Evolutionary conservation across 352 stramenopile genomes (phyloP).

Genomic region (Hyaloperonospora brassicae): DNA sequence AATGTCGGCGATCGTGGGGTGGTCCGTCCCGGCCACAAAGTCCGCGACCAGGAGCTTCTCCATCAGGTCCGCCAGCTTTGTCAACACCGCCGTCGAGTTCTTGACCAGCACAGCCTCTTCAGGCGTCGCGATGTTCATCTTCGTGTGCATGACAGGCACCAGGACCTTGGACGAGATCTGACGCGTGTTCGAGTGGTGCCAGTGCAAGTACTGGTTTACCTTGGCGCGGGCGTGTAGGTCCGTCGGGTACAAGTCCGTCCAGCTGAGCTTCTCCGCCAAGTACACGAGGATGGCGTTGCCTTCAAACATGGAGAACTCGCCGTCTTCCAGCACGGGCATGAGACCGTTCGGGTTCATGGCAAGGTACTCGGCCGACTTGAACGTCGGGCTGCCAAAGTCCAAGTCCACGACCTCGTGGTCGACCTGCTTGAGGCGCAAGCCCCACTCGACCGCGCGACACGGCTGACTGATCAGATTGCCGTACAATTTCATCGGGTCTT

Average conservation of each 20-base stretch:
- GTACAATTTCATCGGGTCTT: slow-evolving; percentile 28
- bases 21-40: slow-evolving; percentile 31
- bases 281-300: slow-evolving; percentile 50
- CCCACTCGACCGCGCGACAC: slow-evolving; percentile 27
- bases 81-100: slow-evolving; percentile 21
- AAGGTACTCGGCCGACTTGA: slow-evolving; percentile 34
- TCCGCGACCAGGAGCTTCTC: slow-evolving; percentile 43
- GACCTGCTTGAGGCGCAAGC: slow-evolving; percentile 32
- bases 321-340: slow-evolving; percentile 35
- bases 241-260: slow-evolving; percentile 45
- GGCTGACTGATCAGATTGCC: slow-evolving; percentile 40
- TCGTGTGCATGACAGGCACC: slow-evolving; percentile 31
- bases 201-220: slow-evolving; percentile 66
- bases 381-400: slow-evolving; percentile 26
- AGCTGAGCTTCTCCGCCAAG: slow-evolving; percentile 42
- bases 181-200: slow-evolving; percentile 59
- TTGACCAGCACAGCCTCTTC: slow-evolving; percentile 23
- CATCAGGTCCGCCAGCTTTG: slow-evolving; percentile 29
- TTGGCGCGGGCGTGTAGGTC: slow-evolving; percentile 47
- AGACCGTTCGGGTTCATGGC: slow-evolving; percentile 32
- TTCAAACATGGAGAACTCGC: slow-evolving; percentile 37
- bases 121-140: slow-evolving; percentile 20
- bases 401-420: slow-evolving; percentile 29
- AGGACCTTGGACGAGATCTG: slow-evolving; percentile 40
- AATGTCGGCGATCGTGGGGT: slow-evolving; percentile 29